A percentile compares a stretch with the other conserved stretches of the same genome.
phyloP scores from a whole-genome alignment of 208 protist species.

The Strigomonas galati region DNA sequence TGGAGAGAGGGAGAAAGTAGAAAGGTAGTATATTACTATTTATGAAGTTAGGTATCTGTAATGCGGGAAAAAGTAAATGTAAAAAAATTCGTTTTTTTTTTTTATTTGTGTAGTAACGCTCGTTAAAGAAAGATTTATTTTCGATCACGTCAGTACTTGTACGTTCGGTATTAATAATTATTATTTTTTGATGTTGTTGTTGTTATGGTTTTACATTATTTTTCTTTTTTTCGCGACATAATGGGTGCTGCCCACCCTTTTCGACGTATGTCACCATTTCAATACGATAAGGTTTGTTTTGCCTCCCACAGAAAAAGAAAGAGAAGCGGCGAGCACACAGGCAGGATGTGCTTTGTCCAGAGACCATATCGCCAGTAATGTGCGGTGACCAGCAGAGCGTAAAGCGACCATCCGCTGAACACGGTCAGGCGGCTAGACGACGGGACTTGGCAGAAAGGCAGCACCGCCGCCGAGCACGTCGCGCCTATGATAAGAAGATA shows the following conservation, averaged over 20 bases:
- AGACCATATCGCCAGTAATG: slow-evolving; percentile 68
- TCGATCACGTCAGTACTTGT: too few relatives aligned
- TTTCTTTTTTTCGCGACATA: too few relatives aligned
- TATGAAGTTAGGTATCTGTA: too few relatives aligned
- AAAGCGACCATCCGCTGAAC: slow-evolving; percentile 74
- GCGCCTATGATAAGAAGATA: slow-evolving; percentile 73
- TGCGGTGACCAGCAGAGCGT: slow-evolving; percentile 72
- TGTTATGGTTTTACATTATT: too few relatives aligned
- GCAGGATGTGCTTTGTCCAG: slow-evolving; percentile 70
- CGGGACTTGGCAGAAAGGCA: slow-evolving; percentile 44
- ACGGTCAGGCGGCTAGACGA: slow-evolving; percentile 53
- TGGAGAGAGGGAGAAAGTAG: not conserved
- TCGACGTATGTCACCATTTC: not conserved
- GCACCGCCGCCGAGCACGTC: slow-evolving; percentile 37
- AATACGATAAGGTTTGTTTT: not conserved
- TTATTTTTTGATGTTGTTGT: too few relatives aligned
- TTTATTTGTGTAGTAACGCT: too few relatives aligned
- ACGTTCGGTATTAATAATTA: too few relatives aligned
- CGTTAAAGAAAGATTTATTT: too few relatives aligned
- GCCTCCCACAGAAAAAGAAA: slow-evolving; percentile 32
- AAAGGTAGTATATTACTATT: not conserved
- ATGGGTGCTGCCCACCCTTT: too few relatives aligned
- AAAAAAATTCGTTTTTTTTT: too few relatives aligned
- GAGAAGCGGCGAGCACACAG: slow-evolving; percentile 57
- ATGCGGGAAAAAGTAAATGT: too few relatives aligned